Conservation (phyloP, 106 monocot species). For the Ottelia alismoides region DNA sequence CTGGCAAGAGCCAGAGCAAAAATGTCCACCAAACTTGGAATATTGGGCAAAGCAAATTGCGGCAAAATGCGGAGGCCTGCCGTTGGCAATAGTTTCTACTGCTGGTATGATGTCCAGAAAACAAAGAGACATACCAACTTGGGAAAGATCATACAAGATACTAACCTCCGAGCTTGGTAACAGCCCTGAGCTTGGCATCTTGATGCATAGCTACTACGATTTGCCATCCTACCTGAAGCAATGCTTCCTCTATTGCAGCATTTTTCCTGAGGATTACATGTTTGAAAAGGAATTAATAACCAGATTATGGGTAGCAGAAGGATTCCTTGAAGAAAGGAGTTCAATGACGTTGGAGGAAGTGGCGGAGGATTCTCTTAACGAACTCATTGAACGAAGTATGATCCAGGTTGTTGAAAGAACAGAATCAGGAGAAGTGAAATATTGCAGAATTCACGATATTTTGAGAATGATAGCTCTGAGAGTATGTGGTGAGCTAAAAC, state of each 20-base stretch:
- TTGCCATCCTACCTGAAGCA: conserved; percentile 15
- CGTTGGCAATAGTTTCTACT: conserved; percentile 1
- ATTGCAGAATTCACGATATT: conserved; percentile 11
- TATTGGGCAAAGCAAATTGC: not conserved
- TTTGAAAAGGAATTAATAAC: conserved; percentile 10
- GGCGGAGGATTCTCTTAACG: conserved; percentile 20
- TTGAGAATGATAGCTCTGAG: not conserved
- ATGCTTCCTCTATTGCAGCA: conserved; percentile 17
- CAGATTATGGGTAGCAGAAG: conserved; percentile 29
- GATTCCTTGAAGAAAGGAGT: conserved; percentile 8
- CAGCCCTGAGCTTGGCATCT: not conserved
- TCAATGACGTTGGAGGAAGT: conserved; percentile 18
- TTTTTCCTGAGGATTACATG: conserved; percentile 12
- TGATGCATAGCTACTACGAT: conserved; percentile 12
- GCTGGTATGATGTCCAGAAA: not conserved
- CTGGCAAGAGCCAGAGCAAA: not conserved
- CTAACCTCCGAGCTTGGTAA: not conserved
- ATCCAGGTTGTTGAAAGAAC: conserved; percentile 14
- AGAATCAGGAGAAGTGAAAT: not conserved
- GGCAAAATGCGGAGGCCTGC: conserved; percentile 2
- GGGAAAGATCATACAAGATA: not conserved
- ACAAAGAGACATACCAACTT: not conserved
- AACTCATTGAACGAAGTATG: conserved; percentile 21
- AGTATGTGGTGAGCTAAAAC: not conserved
- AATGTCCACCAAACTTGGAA: not conserved